These are phyloP conservation scores for Tephrocybe rancida DNA, from an alignment of 768 basidiomycete genomes.

Conservation along the genomic window DNA sequence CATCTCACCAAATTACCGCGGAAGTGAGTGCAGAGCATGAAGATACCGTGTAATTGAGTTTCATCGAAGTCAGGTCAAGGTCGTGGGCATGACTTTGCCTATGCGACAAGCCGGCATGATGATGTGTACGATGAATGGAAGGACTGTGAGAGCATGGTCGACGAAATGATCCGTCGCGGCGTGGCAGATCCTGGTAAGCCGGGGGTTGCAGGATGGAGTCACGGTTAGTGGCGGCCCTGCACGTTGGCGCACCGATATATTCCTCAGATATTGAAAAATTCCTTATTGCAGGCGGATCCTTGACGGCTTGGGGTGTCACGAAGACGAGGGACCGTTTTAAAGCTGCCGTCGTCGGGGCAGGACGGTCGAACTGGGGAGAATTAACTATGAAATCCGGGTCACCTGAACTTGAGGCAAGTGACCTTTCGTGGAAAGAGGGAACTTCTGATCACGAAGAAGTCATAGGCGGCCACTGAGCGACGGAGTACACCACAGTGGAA, in stretches of 20 bases:
- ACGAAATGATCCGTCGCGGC: slow-evolving; percentile 32
- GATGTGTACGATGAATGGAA: slow-evolving; percentile 32
- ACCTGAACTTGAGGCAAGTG: slow-evolving; percentile 33
- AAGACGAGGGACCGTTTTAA: slow-evolving; percentile 35
- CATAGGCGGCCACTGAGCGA: slow-evolving; percentile 32
- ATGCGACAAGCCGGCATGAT: slow-evolving; percentile 29
- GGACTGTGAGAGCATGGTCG: slow-evolving; percentile 39
- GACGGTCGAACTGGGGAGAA: slow-evolving; percentile 35
- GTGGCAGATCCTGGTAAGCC: slow-evolving; percentile 31
- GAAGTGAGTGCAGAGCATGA: slow-evolving; percentile 23
- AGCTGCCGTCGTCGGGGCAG: slow-evolving; percentile 37
- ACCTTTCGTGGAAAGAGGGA: not conserved
- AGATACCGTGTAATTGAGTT: not conserved
- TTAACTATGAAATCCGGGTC: slow-evolving; percentile 38
- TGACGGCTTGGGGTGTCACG: slow-evolving; percentile 38
- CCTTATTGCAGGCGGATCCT: slow-evolving; percentile 28
- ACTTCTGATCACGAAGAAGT: slow-evolving; percentile 1
- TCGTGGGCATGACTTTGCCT: slow-evolving; percentile 33
- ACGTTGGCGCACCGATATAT: not conserved
- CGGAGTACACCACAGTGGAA: slow-evolving; percentile 33
- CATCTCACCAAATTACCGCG: slow-evolving; percentile 38
- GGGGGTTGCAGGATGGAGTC: slow-evolving; percentile 39
- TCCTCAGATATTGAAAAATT: not conserved
- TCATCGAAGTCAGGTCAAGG: slow-evolving; percentile 30
- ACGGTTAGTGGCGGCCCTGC: slow-evolving; percentile 24